Evolutionary conservation across 2,329 filamentous ascomycete species (phyloP), one percentile per base, ranked within the genome.

Genomic region (Cytospora chrysosperma): DNA sequence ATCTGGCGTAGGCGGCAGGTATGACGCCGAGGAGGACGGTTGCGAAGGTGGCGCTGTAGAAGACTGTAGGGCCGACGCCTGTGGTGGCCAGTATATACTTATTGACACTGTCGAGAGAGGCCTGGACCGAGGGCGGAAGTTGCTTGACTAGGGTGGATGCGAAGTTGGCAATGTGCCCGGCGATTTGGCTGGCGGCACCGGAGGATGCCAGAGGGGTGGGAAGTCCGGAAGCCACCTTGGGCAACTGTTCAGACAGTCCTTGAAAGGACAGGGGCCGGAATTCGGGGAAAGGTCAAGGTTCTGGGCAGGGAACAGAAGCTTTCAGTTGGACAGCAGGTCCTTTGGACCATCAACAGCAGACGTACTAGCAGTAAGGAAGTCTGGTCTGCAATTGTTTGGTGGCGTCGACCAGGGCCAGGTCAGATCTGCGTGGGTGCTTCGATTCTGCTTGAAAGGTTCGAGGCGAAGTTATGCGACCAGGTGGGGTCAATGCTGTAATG

Each of bases 201-300:
- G 82, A 80, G 73, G 85, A 85, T 83, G 84, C 85, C 83, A 81
- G 79, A 72, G 78, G 72, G 57, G 58, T 61, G 74, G 76, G 77
- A 76, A 82, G 79, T 77, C 77, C 76, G 75, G 84, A 86, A 86
- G 84, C 85, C 85, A 87, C 83, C 76, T 86, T 87, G 82, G 76
- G 64, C 64, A 55, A 66, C 79, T 77, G 74, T 72, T 72, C 47
- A 40, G 70, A 74, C 69, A 67, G 76, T 74, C 77, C 75, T 73
- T 72, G 68, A 72, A 69, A 78, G 75, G 74, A 78, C 75, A 75
- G 75, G 72, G 49, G 43, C 61, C 49, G 64, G 61, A 52, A 56
- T 24, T 58, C 57, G 61, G 47, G 61, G 34, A 55, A 30, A 27
- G 7, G 52, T 52, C 52, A 30, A 10, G 51, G 40, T 56, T 54